phyloP scores from a whole-genome alignment of 2,329 filamentous ascomycete genomes.

The Tolypocladium endophyticum region DNA sequence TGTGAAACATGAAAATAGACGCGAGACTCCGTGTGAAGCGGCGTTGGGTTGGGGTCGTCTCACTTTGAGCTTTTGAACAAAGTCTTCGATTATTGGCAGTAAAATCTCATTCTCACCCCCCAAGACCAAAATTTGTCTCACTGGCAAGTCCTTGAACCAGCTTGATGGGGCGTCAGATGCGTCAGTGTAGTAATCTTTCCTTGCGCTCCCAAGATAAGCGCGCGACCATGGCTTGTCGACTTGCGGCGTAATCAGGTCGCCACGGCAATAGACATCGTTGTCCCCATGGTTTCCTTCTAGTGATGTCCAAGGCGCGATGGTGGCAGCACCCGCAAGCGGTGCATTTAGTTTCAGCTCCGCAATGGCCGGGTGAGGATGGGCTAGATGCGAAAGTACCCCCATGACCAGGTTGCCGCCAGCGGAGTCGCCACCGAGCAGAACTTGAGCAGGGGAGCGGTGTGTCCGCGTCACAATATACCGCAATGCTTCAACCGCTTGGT shows the following conservation, averaged over 20 bases:
- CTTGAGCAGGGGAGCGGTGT: constrained; percentile 3
- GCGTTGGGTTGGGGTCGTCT: not conserved
- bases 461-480: constrained; percentile 8
- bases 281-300: constrained; percentile 4
- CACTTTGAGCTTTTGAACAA: constrained; percentile 10
- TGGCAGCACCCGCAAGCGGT: constrained; percentile 6
- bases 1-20: not conserved
- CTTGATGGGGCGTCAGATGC: constrained; percentile 7
- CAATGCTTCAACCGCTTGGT: constrained; percentile 9
- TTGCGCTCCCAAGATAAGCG: constrained; percentile 5
- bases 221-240: constrained; percentile 6
- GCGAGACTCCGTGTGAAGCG: not conserved
- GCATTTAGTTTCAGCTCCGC: constrained; percentile 5
- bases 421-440: constrained; percentile 12
- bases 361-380: constrained; percentile 10
- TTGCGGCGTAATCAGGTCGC: constrained; percentile 8
- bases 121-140: constrained; percentile 7
- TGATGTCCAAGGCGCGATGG: constrained; percentile 10
- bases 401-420: constrained; percentile 11
- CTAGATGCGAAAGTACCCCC: constrained; percentile 11
- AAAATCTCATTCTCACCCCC: constrained; percentile 9
- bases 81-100: constrained; percentile 8
- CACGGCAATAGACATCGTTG: constrained; percentile 6
- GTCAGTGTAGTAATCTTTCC: constrained; percentile 9
- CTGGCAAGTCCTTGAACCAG: constrained; percentile 10